Evolutionary conservation across 2,329 filamentous ascomycete species (phyloP), one percentile per base, ranked within the genome.

Genomic region (Monosporascus cannonballus): DNA sequence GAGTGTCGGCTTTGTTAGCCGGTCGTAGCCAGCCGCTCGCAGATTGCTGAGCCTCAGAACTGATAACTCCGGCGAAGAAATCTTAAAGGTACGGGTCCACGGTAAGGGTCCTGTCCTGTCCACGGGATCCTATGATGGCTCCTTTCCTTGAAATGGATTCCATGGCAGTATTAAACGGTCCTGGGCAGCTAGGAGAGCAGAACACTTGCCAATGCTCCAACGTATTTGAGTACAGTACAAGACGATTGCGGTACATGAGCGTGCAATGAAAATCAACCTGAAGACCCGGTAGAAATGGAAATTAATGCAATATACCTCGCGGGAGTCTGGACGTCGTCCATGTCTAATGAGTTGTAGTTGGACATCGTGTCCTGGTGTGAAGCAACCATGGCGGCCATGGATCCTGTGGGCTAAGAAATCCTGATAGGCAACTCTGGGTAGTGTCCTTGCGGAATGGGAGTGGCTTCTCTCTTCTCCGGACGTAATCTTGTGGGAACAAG

Each of bases 291-390:
- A 68, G 64, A 68, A 73, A 74, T 69, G 69, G 73, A 76, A 76
- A 76, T 74, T 76, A 80, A 73, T 66, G 66, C 68, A 73, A 73
- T 72, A 73, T 84, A 84, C 80, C 80, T 84, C 74, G 78, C 75
- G 67, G 81, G 76, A 65, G 77, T 79, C 67, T 80, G 75, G 71
- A 80, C 77, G 71, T 83, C 78, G 69, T 81, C 78, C 71, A 81
- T 75, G 67, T 81, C 78, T 70, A 76, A 61, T 53, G 64, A 73
- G 64, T 73, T 79, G 73, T 73, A 80, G 70, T 74, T 73, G 67
- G 78, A 72, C 78, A 82, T 81, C 49, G 42, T 62, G 64, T 73
- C 73, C 72, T 69, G 70, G 66, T 71, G 74, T 62, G 75, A 65
- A 68, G 74, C 67, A 68, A 74, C 69, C 69, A 76, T 67, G 67